These are phyloP conservation scores for Penicillium subrubescens DNA, from an alignment of 495 filamentous ascomycete genomes.

Conservation along the genomic window DNA sequence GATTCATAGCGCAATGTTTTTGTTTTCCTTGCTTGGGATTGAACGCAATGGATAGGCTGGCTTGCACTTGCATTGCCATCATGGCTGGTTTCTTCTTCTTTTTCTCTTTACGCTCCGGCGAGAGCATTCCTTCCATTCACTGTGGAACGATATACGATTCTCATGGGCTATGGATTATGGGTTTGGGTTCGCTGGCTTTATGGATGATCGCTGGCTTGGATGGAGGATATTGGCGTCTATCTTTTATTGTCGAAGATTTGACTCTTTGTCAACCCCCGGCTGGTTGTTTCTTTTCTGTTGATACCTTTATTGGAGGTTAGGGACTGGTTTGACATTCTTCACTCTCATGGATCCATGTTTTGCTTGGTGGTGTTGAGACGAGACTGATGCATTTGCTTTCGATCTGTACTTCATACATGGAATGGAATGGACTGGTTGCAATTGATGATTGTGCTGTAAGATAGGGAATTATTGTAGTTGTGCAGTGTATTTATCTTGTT, in stretches of 20 bases:
- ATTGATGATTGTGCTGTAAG: neutral
- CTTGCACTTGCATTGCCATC: neutral
- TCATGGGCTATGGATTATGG: neutral
- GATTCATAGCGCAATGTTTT: neutral
- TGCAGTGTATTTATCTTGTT: too few relatives aligned
- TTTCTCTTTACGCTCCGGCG: neutral
- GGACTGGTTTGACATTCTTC: neutral
- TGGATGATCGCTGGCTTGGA: neutral
- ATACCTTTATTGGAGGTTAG: neutral
- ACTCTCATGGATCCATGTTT: neutral
- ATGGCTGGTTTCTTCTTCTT: neutral
- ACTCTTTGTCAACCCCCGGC: neutral
- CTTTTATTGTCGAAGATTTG: conserved; percentile 3
- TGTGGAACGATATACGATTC: neutral
- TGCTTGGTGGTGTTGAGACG: conserved; percentile 23
- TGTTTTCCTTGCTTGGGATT: conserved; percentile 4
- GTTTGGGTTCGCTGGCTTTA: neutral
- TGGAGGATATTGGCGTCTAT: conserved; percentile 1
- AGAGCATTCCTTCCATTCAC: neutral
- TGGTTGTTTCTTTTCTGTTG: neutral
- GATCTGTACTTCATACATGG: conserved; percentile 27
- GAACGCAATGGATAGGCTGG: neutral
- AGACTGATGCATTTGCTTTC: conserved; percentile 31
- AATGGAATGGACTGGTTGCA: conserved; percentile 23
- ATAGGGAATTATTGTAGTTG: neutral